Evolutionary conservation across 1,284 basidiomycete species (phyloP), one percentile per base, ranked within the genome.

Genomic region (Heterobasidion irregulare): DNA sequence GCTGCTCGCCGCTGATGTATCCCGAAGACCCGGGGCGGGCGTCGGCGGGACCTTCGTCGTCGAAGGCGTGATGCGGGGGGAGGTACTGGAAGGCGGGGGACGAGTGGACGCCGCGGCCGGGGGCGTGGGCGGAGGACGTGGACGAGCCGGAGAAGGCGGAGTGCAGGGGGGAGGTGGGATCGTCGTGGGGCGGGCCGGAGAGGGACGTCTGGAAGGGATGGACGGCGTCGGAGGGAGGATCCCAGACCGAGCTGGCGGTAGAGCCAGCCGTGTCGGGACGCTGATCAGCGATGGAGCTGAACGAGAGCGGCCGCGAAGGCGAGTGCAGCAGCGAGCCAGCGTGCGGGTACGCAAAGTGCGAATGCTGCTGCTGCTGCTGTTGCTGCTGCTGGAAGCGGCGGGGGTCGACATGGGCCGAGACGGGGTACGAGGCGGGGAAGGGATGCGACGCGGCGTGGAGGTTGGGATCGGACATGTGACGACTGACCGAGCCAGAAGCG

Each of bases 221-320:
- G 12, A 48, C n/a, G 47, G 12, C 19, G n/a, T n/a, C 19, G n/a
- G 52, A 52, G 41, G 33, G 52, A 34, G 19, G 50, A 6, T 60
- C 59, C 59, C 59, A 60, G 41, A 50, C 48, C 6, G 58, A 60
- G 35, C 58, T 60, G n/a, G 59, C 52, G 8, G 53, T 54, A 26
- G 59, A 60, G 19, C 58, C 55, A 13, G 58, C 59, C 1, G 59
- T 60, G 19, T 52, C 57, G 12, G 59, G 59, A 15, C 59, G 57
- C 32, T 36, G 51, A 19, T 56, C 56, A 44, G 16, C 18, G 47
- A 48, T 47, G 50, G 53, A 52, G 8, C 50, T 18, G 5, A 35
- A 47, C 33, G 10, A 16, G 35, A 13, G 49, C 8, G 56, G 53
- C n/a, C 35, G 53, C 26, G 26, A 6, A 13, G 58, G 59, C 36